Conservation (phyloP, 805 yeast species). For the Metschnikowia peoriensis region DNA sequence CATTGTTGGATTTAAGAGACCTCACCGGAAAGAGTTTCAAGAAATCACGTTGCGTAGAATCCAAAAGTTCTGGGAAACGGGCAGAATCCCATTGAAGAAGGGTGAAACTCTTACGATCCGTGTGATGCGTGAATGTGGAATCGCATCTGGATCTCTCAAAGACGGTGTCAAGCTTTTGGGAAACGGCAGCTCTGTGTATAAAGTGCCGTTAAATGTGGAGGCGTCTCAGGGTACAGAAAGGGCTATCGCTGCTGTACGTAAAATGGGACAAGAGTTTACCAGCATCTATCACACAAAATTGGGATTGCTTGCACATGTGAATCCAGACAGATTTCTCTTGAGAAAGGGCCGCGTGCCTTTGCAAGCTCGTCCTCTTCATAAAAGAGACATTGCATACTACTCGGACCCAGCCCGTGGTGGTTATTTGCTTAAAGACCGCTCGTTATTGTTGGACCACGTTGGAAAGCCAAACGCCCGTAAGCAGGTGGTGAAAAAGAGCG, state of each 20-base stretch:
- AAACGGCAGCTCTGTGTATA: slow-evolving; percentile 48
- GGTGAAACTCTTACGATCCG: slow-evolving; percentile 72
- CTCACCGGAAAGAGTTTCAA: slow-evolving; percentile 49
- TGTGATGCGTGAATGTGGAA: slow-evolving; percentile 71
- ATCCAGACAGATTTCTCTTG: slow-evolving; percentile 66
- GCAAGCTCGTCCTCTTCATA: slow-evolving; percentile 79
- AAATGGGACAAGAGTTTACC: slow-evolving; percentile 68
- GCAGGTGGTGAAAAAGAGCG: slow-evolving; percentile 28
- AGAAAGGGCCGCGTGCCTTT: slow-evolving; percentile 80
- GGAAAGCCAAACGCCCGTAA: slow-evolving; percentile 16
- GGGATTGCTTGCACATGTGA: slow-evolving; percentile 69
- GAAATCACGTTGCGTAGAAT: slow-evolving; percentile 68
- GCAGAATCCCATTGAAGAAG: slow-evolving; percentile 56
- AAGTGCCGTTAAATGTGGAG: slow-evolving; percentile 69
- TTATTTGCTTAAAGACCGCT: slow-evolving; percentile 50
- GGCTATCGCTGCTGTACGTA: slow-evolving; percentile 74
- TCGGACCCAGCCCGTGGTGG: slow-evolving; percentile 73
- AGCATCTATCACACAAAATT: slow-evolving; percentile 65
- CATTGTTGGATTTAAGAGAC: slow-evolving; percentile 80
- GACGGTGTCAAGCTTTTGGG: slow-evolving; percentile 85
- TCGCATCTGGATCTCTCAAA: slow-evolving; percentile 65
- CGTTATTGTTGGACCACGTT: slow-evolving; percentile 39
- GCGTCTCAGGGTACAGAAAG: slow-evolving; percentile 76
- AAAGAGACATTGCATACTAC: slow-evolving; percentile 78
- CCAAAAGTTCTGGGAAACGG: slow-evolving; percentile 65